Base-by-base conservation (phyloP, 371 early-diverging fungal species). In the Circinella umbellata region DNA sequence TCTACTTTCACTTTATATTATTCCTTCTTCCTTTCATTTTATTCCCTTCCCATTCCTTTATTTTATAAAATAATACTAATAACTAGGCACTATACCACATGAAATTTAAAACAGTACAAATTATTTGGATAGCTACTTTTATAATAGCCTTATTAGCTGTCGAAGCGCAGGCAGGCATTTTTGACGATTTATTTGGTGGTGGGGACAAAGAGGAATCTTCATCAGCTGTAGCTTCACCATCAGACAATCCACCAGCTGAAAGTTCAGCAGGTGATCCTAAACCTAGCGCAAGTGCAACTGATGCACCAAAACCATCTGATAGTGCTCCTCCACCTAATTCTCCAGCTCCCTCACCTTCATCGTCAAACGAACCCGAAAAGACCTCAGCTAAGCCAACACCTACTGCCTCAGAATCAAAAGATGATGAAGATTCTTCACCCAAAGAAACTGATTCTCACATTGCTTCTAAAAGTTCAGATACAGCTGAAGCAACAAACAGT, bases 131-230 rank as follows among this genome's bases (percentile, higher is more conserved):
- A 64, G 59, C 68, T 14, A 53, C 62, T 9, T 63, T 65, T 39
- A 35, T 68, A 35, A 14, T 73, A 35, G 63, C 60, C 15, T 55
- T 73, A 14, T 38, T 69, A 6, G 66, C 73, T 10, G 60, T 48
- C n/a, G 53, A 66, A n/a, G 63, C 48, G 10, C 66, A 73, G 49
- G 73, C 67, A 11, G 54, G 72, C 15, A 18, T 71, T 51, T 61
- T 68, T 14, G 68, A 57, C 7, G 27, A 48, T 15, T 46, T 57
- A 27, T 61, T 66, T 63, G 64, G 68, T 7, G 67, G 67, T 34
- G 64, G 62, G 17, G 60, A 49, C 1, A 55, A 64, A 6, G 20
- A 47, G 3, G 42, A 65, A 15, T 54, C 66, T 5, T 46, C 66
- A 11, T 63, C 63, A 8, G 61, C 64, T 13, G 46, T 42, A 64